Evolutionary conservation across 1,284 basidiomycete genomes (phyloP).

Genomic region (Cryptococcus neoformans): DNA sequence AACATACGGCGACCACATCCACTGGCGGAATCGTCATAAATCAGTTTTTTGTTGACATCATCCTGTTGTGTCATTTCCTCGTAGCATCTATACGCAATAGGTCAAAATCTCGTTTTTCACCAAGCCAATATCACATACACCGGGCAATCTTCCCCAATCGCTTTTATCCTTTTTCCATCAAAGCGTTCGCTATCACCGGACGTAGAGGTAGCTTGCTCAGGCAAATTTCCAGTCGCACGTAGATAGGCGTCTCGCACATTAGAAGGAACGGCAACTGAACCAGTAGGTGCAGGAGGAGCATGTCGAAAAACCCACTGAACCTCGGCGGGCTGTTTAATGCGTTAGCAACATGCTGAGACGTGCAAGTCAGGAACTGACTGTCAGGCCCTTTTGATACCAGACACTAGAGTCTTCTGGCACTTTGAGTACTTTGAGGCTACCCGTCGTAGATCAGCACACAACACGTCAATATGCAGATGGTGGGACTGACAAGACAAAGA

Average conservation of each 20-base stretch:
- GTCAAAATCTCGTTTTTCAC: neutral
- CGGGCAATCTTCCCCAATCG: constrained; percentile 40
- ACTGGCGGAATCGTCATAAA: constrained; percentile 23
- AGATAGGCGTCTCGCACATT: constrained; percentile 21
- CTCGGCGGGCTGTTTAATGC: constrained; percentile 15
- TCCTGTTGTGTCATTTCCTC: constrained; percentile 35
- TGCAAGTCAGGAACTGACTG: constrained; percentile 15
- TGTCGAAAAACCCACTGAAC: constrained; percentile 17
- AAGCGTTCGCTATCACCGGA: neutral
- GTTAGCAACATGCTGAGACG: neutral
- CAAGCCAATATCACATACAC: constrained; percentile 20
- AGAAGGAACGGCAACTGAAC: constrained; percentile 15
- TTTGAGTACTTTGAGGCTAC: constrained; percentile 39
- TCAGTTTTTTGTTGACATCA: constrained; percentile 14
- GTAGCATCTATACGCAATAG: constrained; percentile 26
- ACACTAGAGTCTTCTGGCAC: constrained; percentile 12
- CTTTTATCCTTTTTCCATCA: constrained; percentile 8
- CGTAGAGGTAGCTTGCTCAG: constrained; percentile 3
- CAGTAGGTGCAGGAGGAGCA: constrained; percentile 21
- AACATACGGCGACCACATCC: constrained; percentile 40
- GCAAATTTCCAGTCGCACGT: constrained; percentile 19
- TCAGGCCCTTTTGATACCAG: constrained; percentile 38
- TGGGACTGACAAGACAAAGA: constrained; percentile 37
- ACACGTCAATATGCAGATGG: neutral
- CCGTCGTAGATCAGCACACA: constrained; percentile 2